Evolutionary conservation across 2,329 filamentous ascomycete genomes (phyloP).

Genomic region (Colletotrichum sp.): DNA sequence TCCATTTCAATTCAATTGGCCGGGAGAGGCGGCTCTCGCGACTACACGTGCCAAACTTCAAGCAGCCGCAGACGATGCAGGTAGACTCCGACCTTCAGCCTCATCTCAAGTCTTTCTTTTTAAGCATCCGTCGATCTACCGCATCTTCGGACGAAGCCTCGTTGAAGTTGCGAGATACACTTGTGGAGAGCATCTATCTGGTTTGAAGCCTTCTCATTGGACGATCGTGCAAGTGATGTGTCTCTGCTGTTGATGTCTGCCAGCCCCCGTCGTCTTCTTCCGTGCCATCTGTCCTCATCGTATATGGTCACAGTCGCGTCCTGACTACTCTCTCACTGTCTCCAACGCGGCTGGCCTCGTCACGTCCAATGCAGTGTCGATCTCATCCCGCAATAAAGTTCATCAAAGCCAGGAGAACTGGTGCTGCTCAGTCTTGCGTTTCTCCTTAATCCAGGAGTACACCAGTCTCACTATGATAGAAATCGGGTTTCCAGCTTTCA

Average conservation of each 20-base stretch:
- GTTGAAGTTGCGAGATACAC: neutral
- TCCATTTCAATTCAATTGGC: neutral
- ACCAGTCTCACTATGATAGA: neutral
- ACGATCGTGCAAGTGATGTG: neutral
- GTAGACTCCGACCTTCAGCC: neutral
- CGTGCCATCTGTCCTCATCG: accelerated
- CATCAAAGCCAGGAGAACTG: neutral
- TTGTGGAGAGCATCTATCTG: neutral
- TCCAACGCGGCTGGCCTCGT: neutral
- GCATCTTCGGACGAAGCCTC: neutral
- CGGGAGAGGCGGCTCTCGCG: neutral
- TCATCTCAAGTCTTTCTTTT: neutral
- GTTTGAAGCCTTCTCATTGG: neutral
- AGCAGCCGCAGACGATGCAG: neutral
- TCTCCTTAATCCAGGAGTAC: neutral
- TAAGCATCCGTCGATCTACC: neutral
- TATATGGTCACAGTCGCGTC: neutral
- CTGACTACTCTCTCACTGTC: neutral
- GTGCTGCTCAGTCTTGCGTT: neutral
- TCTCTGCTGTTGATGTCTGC: neutral
- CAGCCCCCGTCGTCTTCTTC: accelerated
- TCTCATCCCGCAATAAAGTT: neutral
- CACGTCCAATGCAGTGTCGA: neutral
- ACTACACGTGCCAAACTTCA: neutral
- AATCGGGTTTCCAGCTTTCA: neutral